Percentiles rank a stretch among this genome's conserved stretches.
Evolutionary conservation across 495 filamentous ascomycete species (phyloP).

Genomic region (Tuber magnatum): DNA sequence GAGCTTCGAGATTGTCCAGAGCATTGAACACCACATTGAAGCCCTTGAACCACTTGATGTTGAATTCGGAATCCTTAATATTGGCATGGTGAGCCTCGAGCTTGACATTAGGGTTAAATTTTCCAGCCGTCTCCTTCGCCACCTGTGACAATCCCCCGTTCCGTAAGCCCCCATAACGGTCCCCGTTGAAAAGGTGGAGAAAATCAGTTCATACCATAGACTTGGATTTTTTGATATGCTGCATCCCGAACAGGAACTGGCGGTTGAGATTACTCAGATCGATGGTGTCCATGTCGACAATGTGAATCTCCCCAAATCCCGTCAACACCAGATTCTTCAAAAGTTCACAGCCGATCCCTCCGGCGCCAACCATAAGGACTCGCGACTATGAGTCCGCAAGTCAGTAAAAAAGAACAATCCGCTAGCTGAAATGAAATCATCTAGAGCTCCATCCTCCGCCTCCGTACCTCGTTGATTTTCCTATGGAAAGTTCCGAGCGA

Average conservation of each 20-base stretch:
- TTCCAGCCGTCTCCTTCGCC: constrained; percentile 83
- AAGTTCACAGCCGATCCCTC: constrained; percentile 95
- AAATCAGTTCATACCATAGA: constrained; percentile 59
- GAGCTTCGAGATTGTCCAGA: constrained; percentile 88
- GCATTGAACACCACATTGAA: constrained; percentile 94
- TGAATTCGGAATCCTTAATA: constrained; percentile 90
- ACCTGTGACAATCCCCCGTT: constrained; percentile 52
- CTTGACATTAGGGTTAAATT: constrained; percentile 83
- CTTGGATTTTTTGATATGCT: constrained; percentile 97
- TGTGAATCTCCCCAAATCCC: constrained; percentile 89
- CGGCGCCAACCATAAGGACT: constrained; percentile 89
- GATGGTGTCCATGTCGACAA: constrained; percentile 97
- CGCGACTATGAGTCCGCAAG: constrained; percentile 55
- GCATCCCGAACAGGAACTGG: constrained; percentile 93
- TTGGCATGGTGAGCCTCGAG: constrained; percentile 89
- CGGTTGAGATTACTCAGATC: constrained; percentile 96
- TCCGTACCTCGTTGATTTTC: constrained; percentile 59
- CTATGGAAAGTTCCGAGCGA: constrained; percentile 57
- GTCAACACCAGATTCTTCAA: constrained; percentile 92
- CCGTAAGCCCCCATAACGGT: constrained; percentile 32
- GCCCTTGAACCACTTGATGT: constrained; percentile 75
- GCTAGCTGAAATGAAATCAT: background rate
- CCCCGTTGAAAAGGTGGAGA: background rate
- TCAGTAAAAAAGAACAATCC: background rate
- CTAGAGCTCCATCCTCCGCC: background rate